A percentile compares a stretch with the other conserved stretches of the same genome.
Conservation (phyloP, 1,284 basidiomycete species). For the Cutaneotrichosporon sp. region DNA sequence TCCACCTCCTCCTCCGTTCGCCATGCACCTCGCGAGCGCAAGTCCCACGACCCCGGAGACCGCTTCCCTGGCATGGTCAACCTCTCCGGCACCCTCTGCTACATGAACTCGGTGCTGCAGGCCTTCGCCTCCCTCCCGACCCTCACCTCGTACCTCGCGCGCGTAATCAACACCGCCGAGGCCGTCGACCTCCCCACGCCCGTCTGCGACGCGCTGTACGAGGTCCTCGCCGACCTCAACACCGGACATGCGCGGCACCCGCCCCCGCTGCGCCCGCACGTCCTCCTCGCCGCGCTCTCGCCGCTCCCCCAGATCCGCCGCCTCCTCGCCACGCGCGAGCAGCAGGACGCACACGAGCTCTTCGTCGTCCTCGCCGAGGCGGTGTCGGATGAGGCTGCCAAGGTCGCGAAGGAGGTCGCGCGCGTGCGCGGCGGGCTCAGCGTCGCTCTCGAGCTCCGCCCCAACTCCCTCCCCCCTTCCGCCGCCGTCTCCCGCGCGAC, state of each 20-base stretch:
- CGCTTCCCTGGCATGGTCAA: constrained; percentile 83
- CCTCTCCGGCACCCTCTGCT: constrained; percentile 90
- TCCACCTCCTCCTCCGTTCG: background rate
- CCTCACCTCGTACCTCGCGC: constrained; percentile 70
- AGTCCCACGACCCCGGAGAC: constrained; percentile 16
- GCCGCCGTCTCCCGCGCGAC: background rate
- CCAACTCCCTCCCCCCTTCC: background rate
- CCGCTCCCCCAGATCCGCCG: constrained; percentile 62
- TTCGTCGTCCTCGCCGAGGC: constrained; percentile 86
- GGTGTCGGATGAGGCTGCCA: constrained; percentile 72
- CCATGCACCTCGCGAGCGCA: background rate
- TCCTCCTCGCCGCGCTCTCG: constrained; percentile 69
- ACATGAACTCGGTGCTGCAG: constrained; percentile 92
- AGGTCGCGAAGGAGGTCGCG: constrained; percentile 44
- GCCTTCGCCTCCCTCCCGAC: constrained; percentile 80
- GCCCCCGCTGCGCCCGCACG: constrained; percentile 66
- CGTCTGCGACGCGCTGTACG: constrained; percentile 73
- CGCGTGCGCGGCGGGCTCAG: constrained; percentile 27
- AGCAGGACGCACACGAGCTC: constrained; percentile 95
- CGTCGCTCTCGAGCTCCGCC: constrained; percentile 17
- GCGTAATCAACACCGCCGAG: constrained; percentile 71
- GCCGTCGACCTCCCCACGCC: constrained; percentile 75
- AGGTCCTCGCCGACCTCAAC: constrained; percentile 72
- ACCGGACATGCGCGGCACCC: constrained; percentile 61
- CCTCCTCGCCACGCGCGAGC: constrained; percentile 79